Conservation (phyloP, 441 rosid species). For the Populus hybrid region DNA sequence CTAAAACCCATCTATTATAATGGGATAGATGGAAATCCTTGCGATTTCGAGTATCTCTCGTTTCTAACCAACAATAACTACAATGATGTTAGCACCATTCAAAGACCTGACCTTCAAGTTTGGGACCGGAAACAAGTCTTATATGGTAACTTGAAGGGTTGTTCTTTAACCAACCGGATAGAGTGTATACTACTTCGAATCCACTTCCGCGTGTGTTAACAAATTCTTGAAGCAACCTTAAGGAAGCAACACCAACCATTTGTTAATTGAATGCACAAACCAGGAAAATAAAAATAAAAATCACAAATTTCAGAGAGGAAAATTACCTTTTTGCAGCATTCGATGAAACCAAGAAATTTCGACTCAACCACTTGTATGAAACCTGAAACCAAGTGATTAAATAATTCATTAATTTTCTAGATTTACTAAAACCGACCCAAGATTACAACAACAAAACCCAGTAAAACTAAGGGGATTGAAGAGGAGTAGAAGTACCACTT, state of each 20-base stretch:
- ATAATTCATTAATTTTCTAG: background rate
- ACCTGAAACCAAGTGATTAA: conserved; percentile 38
- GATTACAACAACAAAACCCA: background rate
- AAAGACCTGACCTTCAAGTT: conserved; percentile 63
- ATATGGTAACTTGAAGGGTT: conserved; percentile 55
- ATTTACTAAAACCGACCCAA: background rate
- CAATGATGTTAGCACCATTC: background rate
- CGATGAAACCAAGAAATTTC: conserved; percentile 72
- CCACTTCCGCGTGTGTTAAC: conserved; percentile 52
- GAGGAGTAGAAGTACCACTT: conserved; percentile 52
- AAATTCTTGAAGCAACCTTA: conserved; percentile 81
- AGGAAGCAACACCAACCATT: conserved; percentile 10
- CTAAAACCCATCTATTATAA: background rate
- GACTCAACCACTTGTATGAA: conserved; percentile 94
- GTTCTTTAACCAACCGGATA: conserved; percentile 81
- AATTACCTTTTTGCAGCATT: conserved; percentile 71
- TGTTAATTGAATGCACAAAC: background rate
- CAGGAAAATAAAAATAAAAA: background rate
- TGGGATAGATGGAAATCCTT: background rate
- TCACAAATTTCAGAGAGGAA: conserved; percentile 8
- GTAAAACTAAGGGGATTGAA: background rate
- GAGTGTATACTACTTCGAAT: conserved; percentile 62
- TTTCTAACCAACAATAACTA: background rate
- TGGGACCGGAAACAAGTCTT: conserved; percentile 60
- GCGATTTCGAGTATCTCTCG: background rate